A percentile compares a stretch with the other conserved stretches of the same genome.
phyloP scores from a whole-genome alignment of 2,329 filamentous ascomycete species.

The Knoxdaviesia proteae region DNA sequence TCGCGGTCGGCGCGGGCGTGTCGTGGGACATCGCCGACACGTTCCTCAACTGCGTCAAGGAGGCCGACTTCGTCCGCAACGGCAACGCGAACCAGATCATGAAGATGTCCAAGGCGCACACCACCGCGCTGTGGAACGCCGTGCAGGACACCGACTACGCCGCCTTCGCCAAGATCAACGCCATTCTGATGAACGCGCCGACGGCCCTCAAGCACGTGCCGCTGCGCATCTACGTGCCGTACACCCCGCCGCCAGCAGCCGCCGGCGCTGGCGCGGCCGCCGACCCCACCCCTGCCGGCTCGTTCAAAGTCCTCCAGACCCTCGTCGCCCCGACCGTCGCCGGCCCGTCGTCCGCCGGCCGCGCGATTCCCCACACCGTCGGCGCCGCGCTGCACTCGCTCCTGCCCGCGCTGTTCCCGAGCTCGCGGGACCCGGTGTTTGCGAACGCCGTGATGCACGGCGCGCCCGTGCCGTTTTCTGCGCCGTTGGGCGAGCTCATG shows the following conservation, averaged over 20 bases:
- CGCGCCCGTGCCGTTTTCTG: constrained; percentile 57
- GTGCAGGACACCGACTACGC: constrained; percentile 58
- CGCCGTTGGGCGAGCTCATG: constrained; percentile 66
- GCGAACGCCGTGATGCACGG: constrained; percentile 77
- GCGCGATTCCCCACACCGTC: constrained; percentile 29
- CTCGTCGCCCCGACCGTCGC: constrained; percentile 50
- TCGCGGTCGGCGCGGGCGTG: constrained; percentile 30
- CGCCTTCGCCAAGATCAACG: constrained; percentile 54
- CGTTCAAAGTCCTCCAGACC: constrained; percentile 56
- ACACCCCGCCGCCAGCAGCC: constrained; percentile 25
- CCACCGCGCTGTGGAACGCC: constrained; percentile 61
- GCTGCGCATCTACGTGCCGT: constrained; percentile 66
- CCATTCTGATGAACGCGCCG: constrained; percentile 55
- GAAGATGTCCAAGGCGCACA: constrained; percentile 68
- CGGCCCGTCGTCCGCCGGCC: constrained; percentile 20
- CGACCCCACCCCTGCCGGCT: constrained; percentile 15
- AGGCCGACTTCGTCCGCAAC: constrained; percentile 73
- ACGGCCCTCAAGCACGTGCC: constrained; percentile 66
- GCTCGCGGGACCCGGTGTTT: constrained; percentile 61
- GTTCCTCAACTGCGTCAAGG: constrained; percentile 43
- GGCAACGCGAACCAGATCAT: constrained; percentile 80
- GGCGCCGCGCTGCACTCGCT: constrained; percentile 57
- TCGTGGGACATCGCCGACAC: constrained; percentile 41
- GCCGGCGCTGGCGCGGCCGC: constrained; percentile 12
- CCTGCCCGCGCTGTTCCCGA: constrained; percentile 70